phyloP scores from a whole-genome alignment of 2,329 filamentous ascomycete genomes.

The Bipolaris cookei region DNA sequence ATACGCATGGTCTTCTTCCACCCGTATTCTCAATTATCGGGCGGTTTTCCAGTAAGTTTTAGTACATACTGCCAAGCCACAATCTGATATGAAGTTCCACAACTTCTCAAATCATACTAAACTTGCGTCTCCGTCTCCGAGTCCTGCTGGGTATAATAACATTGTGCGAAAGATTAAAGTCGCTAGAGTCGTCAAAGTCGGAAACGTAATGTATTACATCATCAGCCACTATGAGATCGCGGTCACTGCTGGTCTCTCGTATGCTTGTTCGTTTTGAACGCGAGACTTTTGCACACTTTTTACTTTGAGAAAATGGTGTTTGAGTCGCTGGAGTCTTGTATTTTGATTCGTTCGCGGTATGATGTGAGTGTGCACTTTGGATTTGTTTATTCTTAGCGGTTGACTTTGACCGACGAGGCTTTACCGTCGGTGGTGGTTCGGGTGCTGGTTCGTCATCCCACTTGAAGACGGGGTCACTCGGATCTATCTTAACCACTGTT shows the following conservation, averaged over 20 bases:
- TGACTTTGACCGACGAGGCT: not conserved
- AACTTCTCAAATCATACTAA: not conserved
- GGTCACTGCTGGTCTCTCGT: slow-evolving; percentile 9
- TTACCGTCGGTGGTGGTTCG: not conserved
- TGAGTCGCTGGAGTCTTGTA: not conserved
- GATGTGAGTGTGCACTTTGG: not conserved
- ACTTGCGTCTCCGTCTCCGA: not conserved
- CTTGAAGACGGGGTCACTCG: slow-evolving; percentile 18
- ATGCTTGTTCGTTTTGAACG: not conserved
- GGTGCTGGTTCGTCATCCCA: slow-evolving; percentile 17
- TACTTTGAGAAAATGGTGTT: not conserved
- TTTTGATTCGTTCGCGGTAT: not conserved
- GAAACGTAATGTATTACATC: not conserved
- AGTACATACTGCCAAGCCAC: no score
- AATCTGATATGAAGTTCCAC: no score
- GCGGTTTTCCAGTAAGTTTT: no score
- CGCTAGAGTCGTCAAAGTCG: not conserved
- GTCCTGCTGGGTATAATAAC: not conserved
- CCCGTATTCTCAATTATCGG: no score
- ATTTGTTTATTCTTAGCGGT: not conserved
- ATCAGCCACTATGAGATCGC: slow-evolving; percentile 11
- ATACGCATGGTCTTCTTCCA: no score
- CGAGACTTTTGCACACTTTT: not conserved
- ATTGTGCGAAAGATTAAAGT: not conserved
- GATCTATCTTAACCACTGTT: slow-evolving; percentile 26